phyloP scores from a whole-genome alignment of 495 filamentous ascomycete species.

The Chaetomium fimeti region DNA sequence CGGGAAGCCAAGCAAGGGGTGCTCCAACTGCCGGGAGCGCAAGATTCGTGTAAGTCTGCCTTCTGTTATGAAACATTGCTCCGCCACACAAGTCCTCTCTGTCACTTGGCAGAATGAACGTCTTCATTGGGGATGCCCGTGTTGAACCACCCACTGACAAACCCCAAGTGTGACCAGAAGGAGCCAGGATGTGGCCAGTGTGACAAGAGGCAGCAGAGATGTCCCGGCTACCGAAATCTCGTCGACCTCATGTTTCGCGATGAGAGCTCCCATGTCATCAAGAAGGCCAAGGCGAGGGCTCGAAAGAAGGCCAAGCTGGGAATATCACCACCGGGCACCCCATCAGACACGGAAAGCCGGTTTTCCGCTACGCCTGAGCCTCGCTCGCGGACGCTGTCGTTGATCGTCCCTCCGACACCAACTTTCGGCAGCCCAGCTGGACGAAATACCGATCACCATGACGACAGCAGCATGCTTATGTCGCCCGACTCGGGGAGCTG shows the following conservation, averaged over 20 bases:
- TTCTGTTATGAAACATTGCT: background rate
- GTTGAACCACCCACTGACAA: constrained; percentile 21
- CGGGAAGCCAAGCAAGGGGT: constrained; percentile 69
- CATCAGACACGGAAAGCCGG: constrained; percentile 26
- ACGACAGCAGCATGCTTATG: constrained; percentile 32
- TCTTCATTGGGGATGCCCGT: background rate
- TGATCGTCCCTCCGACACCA: constrained; percentile 28
- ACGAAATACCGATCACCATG: constrained; percentile 24
- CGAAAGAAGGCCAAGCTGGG: constrained; percentile 32
- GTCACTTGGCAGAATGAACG: background rate
- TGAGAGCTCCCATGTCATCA: constrained; percentile 65
- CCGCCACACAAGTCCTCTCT: background rate
- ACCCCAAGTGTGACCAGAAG: constrained; percentile 61
- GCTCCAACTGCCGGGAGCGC: constrained; percentile 60
- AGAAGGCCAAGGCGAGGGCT: constrained; percentile 55
- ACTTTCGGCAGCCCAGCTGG: constrained; percentile 22
- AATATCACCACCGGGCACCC: constrained; percentile 19
- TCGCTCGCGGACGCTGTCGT: constrained; percentile 20
- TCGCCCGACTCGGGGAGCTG: constrained; percentile 40
- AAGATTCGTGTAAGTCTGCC: constrained; percentile 44
- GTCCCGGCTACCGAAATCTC: constrained; percentile 69
- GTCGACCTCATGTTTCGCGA: constrained; percentile 71
- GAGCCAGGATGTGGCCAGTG: constrained; percentile 67
- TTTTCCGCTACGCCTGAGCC: constrained; percentile 33
- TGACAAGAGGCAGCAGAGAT: constrained; percentile 57